These are phyloP conservation scores for Bolboschoenus planiculmis DNA, from an alignment of 176 grass and related monocot species.

Conservation along the genomic window DNA sequence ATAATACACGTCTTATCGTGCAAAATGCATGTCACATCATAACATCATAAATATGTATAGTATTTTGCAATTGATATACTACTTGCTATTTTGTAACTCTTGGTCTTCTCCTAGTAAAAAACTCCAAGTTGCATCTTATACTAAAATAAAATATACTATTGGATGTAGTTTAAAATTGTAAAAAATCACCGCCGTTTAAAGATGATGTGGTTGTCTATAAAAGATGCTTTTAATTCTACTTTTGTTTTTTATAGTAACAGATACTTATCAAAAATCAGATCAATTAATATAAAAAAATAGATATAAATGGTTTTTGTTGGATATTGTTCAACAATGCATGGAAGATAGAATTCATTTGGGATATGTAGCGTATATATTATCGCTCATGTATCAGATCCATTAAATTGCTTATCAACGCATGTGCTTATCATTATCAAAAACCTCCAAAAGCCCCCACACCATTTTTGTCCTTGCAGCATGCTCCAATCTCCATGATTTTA, in stretches of 20 bases:
- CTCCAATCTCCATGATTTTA: neutral
- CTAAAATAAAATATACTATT: neutral
- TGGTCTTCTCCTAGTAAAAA: neutral
- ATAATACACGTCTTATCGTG: neutral
- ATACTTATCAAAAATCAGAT: neutral
- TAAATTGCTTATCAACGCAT: neutral
- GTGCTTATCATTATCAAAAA: slow-evolving; percentile 11
- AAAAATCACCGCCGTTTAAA: too few species aligned
- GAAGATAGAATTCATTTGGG: neutral
- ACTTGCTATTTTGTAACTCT: neutral
- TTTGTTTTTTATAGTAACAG: neutral
- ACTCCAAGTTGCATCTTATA: neutral
- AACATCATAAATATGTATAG: neutral
- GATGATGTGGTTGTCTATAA: too few species aligned
- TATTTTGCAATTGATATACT: neutral
- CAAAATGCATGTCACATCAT: neutral
- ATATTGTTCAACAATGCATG: neutral
- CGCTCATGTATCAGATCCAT: neutral
- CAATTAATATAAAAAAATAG: neutral
- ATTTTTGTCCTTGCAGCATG: neutral
- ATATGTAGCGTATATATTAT: too few species aligned
- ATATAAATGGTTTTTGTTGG: neutral
- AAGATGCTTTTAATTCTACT: too few species aligned
- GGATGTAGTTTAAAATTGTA: too few species aligned
- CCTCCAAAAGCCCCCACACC: neutral